Evolutionary conservation across 768 basidiomycete species (phyloP).

Genomic region (Tricholoma sp.): DNA sequence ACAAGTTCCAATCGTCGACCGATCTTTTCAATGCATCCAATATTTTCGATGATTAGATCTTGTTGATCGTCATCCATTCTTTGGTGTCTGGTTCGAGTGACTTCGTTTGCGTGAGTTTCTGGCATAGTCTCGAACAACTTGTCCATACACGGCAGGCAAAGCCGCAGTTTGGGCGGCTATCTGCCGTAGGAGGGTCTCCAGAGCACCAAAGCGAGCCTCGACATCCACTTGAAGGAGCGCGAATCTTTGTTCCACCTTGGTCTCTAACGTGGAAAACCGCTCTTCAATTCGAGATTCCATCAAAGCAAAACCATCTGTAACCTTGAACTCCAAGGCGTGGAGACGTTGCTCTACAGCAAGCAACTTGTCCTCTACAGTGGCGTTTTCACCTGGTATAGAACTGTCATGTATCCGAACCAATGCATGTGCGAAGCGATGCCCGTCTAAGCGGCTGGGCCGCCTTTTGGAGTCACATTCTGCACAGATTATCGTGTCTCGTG

Average conservation of each 20-base stretch:
- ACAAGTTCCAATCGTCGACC: neutral
- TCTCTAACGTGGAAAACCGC: slow-evolving; percentile 22
- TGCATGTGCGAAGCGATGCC: slow-evolving; percentile 19
- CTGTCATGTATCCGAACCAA: slow-evolving; percentile 24
- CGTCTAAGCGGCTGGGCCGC: slow-evolving; percentile 1
- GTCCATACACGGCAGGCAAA: slow-evolving; percentile 23
- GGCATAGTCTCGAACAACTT: slow-evolving; percentile 17
- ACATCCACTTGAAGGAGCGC: slow-evolving; percentile 10
- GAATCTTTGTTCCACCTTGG: slow-evolving; percentile 15
- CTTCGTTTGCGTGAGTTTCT: too few relatives aligned
- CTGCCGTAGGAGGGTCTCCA: slow-evolving; percentile 20
- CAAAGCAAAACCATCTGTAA: slow-evolving; percentile 21
- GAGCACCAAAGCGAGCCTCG: slow-evolving; percentile 16
- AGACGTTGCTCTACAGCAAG: slow-evolving; percentile 26
- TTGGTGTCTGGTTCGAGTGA: neutral
- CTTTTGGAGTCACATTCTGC: slow-evolving; percentile 24
- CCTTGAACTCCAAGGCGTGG: slow-evolving; percentile 23
- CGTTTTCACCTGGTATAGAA: slow-evolving; percentile 12
- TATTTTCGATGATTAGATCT: neutral
- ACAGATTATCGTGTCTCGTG: slow-evolving; percentile 29
- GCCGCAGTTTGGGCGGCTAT: slow-evolving; percentile 23
- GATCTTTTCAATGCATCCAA: neutral
- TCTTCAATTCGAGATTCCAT: slow-evolving; percentile 21
- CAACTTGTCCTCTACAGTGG: slow-evolving; percentile 22
- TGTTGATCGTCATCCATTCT: neutral